Percentiles rank a stretch among this genome's conserved stretches.
These are phyloP conservation scores for Amanita polypyramis DNA, from an alignment of 768 basidiomycete genomes.

Conservation along the genomic window DNA sequence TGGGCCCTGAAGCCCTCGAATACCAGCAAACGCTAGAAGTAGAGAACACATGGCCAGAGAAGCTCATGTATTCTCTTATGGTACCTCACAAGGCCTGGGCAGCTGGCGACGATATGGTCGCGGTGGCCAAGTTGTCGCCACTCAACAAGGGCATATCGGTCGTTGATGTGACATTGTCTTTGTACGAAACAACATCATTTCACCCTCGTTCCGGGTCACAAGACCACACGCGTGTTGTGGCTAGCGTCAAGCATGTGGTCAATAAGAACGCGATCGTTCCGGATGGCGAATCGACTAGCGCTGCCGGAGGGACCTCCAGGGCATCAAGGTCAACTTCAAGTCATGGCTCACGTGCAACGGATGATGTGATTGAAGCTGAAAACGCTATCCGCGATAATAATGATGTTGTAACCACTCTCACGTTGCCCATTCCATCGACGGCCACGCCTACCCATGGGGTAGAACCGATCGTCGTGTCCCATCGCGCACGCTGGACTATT, in stretches of 20 bases:
- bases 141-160: constrained; percentile 77
- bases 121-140: constrained; percentile 80
- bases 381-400: constrained; percentile 12
- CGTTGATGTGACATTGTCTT: constrained; percentile 48
- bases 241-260: constrained; percentile 55
- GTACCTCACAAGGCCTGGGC: constrained; percentile 96
- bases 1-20: constrained; percentile 77
- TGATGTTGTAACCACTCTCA: constrained; percentile 53
- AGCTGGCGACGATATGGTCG: constrained; percentile 75
- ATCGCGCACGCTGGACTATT: constrained; percentile 77
- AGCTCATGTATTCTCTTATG: constrained; percentile 92
- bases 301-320: neutral
- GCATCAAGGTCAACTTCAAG: neutral
- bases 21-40: constrained; percentile 94
- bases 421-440: constrained; percentile 47
- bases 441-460: constrained; percentile 62
- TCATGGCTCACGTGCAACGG: neutral
- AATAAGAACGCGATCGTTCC: constrained; percentile 43
- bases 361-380: constrained; percentile 1
- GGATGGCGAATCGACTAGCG: constrained; percentile 6
- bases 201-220: constrained; percentile 42
- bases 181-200: constrained; percentile 69
- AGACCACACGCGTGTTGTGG: constrained; percentile 51
- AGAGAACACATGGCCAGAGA: constrained; percentile 96
- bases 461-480: constrained; percentile 65